A percentile compares a stretch with the other conserved stretches of the same genome.
Conservation (phyloP, 2,329 filamentous ascomycete species). For the Aplosporella prunicola region DNA sequence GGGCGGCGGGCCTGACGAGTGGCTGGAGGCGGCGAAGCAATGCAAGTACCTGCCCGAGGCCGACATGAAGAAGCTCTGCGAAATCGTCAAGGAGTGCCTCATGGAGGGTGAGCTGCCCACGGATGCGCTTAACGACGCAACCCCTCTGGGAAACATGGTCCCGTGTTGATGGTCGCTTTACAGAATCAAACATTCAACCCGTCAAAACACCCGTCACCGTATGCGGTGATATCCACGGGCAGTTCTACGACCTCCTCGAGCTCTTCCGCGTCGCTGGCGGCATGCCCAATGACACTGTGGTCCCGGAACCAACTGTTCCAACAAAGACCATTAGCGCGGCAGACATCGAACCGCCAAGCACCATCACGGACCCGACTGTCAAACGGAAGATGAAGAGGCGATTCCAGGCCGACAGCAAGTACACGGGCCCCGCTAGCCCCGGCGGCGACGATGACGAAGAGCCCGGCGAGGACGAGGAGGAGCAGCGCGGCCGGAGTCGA, state of each 20-base stretch:
- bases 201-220: slow-evolving; percentile 93
- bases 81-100: slow-evolving; percentile 96
- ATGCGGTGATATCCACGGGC: slow-evolving; percentile 95
- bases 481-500: slow-evolving; percentile 34
- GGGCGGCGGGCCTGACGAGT: slow-evolving; percentile 84
- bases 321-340: slow-evolving; percentile 73
- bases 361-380: slow-evolving; percentile 79
- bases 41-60: slow-evolving; percentile 93
- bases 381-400: slow-evolving; percentile 68
- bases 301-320: slow-evolving; percentile 57
- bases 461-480: slow-evolving; percentile 41
- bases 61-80: slow-evolving; percentile 97
- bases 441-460: slow-evolving; percentile 41
- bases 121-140: not conserved
- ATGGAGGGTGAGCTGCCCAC: slow-evolving; percentile 68
- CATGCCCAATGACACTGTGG: slow-evolving; percentile 73
- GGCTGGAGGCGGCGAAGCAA: slow-evolving; percentile 92
- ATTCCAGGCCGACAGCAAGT: slow-evolving; percentile 42
- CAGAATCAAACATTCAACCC: slow-evolving; percentile 98
- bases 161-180: not conserved
- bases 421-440: slow-evolving; percentile 42
- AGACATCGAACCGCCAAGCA: slow-evolving; percentile 82
- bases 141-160: not conserved
- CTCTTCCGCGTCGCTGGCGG: slow-evolving; percentile 93
- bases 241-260: slow-evolving; percentile 96